Percentiles rank a stretch among this genome's conserved stretches.
Evolutionary conservation across 495 filamentous ascomycete genomes (phyloP).

Genomic region (Neurospora terricola): DNA sequence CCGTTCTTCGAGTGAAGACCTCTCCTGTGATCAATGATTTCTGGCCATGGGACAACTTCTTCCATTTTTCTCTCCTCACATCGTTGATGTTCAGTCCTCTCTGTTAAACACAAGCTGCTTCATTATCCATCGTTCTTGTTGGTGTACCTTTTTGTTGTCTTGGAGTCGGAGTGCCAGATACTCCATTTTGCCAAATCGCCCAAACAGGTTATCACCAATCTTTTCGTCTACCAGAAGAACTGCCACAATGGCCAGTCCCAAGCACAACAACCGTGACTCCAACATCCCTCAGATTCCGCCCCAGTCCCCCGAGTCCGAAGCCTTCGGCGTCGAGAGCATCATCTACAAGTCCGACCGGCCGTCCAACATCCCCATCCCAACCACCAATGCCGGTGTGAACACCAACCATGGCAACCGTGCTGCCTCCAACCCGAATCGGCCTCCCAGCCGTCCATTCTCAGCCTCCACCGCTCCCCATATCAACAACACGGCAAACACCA

Average conservation of each 20-base stretch:
- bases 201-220: neutral
- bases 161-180: neutral
- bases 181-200: neutral
- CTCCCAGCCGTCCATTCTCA: neutral
- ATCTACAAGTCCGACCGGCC: slow-evolving; percentile 16
- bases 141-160: neutral
- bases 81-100: neutral
- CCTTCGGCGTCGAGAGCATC: slow-evolving; percentile 13
- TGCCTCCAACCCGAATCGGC: neutral
- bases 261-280: slow-evolving; percentile 5
- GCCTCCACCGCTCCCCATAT: neutral
- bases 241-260: neutral
- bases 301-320: slow-evolving; percentile 8
- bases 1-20: neutral
- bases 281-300: slow-evolving; percentile 4
- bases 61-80: neutral
- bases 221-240: neutral
- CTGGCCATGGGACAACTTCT: neutral
- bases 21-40: neutral
- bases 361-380: slow-evolving; percentile 16
- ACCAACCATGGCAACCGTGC: neutral
- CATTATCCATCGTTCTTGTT: neutral
- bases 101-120: neutral
- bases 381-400: neutral
- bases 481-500: neutral